Evolutionary conservation across 257 asterid genomes (phyloP).

Genomic region (Nicotiana knightiana): DNA sequence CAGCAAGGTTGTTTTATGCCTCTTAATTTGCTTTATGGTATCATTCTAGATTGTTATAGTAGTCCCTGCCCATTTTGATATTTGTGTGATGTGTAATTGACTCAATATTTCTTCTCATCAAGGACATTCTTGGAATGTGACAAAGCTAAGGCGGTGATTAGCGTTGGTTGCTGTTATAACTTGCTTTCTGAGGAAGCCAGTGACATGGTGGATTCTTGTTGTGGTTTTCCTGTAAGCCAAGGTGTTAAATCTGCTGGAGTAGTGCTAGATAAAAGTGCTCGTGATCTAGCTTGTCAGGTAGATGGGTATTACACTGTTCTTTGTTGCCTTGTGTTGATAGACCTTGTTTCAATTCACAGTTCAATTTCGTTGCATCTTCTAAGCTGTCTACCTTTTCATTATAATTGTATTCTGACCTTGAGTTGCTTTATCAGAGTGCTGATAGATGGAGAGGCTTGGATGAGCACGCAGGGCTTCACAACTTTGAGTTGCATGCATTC

Average conservation of each 20-base stretch:
- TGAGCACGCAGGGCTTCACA: slow-evolving; percentile 58
- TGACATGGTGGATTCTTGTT: slow-evolving; percentile 26
- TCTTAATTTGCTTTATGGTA: not conserved
- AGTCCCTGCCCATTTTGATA: not conserved
- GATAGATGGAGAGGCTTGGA: slow-evolving; percentile 81
- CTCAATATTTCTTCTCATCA: slow-evolving; percentile 8
- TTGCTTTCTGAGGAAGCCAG: slow-evolving; percentile 60
- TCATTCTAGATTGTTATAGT: not conserved
- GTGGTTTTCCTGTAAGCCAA: slow-evolving; percentile 78
- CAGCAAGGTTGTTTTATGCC: too few relatives aligned
- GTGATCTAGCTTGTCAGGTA: slow-evolving; percentile 98
- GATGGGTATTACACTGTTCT: slow-evolving; percentile 6
- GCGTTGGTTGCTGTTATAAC: slow-evolving; percentile 96
- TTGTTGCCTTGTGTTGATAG: not conserved
- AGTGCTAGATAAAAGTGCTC: slow-evolving; percentile 57
- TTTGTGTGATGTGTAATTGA: slow-evolving; percentile 16
- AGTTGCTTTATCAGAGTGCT: slow-evolving; percentile 53
- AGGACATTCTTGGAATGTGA: slow-evolving; percentile 82
- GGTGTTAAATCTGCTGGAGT: slow-evolving; percentile 56
- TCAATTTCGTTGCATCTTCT: not conserved
- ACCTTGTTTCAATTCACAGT: slow-evolving; percentile 10
- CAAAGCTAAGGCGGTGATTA: slow-evolving; percentile 62
- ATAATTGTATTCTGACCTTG: slow-evolving; percentile 5
- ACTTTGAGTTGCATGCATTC: slow-evolving; percentile 79
- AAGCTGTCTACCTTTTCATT: not conserved